Evolutionary conservation across 768 basidiomycete species (phyloP), one percentile per base, ranked within the genome.

Genomic region (Termitomyces sp.): DNA sequence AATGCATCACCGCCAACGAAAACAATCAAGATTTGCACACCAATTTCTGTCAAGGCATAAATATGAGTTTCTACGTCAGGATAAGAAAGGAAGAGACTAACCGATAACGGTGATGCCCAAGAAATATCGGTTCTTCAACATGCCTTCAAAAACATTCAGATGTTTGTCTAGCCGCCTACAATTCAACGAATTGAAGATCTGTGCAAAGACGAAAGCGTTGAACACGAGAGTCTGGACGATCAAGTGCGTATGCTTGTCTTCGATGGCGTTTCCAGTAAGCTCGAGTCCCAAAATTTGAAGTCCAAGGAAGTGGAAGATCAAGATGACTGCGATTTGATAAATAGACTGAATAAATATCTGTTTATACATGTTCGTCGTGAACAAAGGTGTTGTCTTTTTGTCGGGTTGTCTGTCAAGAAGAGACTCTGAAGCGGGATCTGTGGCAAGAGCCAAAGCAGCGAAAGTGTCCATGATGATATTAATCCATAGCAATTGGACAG

Each of bases 391-490:
- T 1, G 81, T 84, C 74, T 92, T 91, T 75, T 82, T 85, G 71
- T 98, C 94, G 4, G 97, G 97, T 70, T 91, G 90, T 66, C 96
- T 87, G 56, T 97, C 80, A 45, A 99, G 84, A 35, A 92, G 81
- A 6, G 77, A 70, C 48, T 86, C 86, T 1, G 87, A 84, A 0
- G 97, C 95, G 9, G 94, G 95, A 70, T 98, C 97, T 26, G 97
- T 98, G 18, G 97, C 96, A 52, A 99, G 84, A 13, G 97, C 97
- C 52, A 98, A 85, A 26, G 97, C 97, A 56, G 97, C 97, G 68
- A 99, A 98, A 2, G 94, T 96, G 69, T 97, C 95, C 94, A 96
- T 96, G 71, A 96, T 96, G 61, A 98, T 88, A 78, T 98, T 98
- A 73, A 98, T 93, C 95, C 97, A 99, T 22, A 99, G 84, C 6